Conservation (phyloP, 495 filamentous ascomycete species). For the Neurospora terricola region DNA sequence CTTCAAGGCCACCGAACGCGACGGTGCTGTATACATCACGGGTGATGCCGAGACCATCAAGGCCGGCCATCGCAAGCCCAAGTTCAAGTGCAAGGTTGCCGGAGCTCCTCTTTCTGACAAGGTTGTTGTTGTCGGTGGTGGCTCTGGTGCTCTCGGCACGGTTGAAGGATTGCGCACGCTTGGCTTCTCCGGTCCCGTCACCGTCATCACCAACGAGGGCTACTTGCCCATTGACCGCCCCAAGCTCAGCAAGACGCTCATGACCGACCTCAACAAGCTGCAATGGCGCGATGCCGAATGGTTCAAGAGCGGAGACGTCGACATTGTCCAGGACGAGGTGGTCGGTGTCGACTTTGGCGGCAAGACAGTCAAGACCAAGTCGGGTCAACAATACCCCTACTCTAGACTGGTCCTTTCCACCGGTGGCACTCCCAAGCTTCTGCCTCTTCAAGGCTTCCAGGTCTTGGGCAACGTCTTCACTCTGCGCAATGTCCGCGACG, state of each 20-base stretch:
- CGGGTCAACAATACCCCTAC: slow-evolving; percentile 61
- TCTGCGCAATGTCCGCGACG: slow-evolving; percentile 64
- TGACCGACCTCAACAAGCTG: slow-evolving; percentile 72
- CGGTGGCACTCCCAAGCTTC: slow-evolving; percentile 65
- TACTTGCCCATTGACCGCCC: slow-evolving; percentile 84
- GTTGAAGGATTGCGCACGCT: slow-evolving; percentile 72
- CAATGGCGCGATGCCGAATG: slow-evolving; percentile 63
- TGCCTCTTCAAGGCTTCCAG: slow-evolving; percentile 79
- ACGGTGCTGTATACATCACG: slow-evolving; percentile 75
- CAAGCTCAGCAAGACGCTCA: slow-evolving; percentile 89
- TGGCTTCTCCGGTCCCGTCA: slow-evolving; percentile 73
- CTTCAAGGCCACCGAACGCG: slow-evolving; percentile 69
- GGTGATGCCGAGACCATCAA: slow-evolving; percentile 76
- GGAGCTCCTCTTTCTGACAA: slow-evolving; percentile 52
- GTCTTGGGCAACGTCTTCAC: slow-evolving; percentile 79
- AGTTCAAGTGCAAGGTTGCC: slow-evolving; percentile 51
- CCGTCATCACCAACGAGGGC: slow-evolving; percentile 74
- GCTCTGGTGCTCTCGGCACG: slow-evolving; percentile 69
- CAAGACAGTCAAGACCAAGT: slow-evolving; percentile 63
- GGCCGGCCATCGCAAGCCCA: slow-evolving; percentile 56
- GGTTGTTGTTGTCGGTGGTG: slow-evolving; percentile 83
- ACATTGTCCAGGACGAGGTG: slow-evolving; percentile 64
- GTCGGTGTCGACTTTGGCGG: slow-evolving; percentile 61
- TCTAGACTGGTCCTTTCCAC: slow-evolving; percentile 85
- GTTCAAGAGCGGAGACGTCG: slow-evolving; percentile 66